Base-by-base conservation (phyloP, 2,329 filamentous ascomycete species). In the Ophiostoma populinum region DNA sequence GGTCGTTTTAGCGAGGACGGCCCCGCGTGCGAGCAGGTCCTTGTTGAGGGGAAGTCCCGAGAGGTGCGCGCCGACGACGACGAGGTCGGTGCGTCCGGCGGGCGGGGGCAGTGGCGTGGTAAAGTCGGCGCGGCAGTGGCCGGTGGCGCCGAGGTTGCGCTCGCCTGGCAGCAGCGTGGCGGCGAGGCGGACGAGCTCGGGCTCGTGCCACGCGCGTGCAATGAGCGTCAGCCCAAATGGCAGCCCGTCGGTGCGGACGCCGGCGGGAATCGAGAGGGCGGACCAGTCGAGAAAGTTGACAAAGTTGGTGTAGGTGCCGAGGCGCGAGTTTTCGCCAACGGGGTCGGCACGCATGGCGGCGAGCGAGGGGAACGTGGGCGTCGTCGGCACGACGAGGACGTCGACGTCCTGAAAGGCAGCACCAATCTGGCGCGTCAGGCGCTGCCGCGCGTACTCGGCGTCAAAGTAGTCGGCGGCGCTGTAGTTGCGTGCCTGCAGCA, bases 281-380 rank as follows among this genome's bases (percentile, higher is more conserved):
- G 61, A 63, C 44, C 71, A 57, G 47, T 75, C 69, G 13, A 75
- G 49, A 19, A 75, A 65, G 43, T 75, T 75, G 12, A 62, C 70
- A 45, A 66, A 72, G 45, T 73, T 70, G 0, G 68, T 71, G 38
- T 71, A 74, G 16, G 58, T 62, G 6, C 67, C 66, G 6, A 71
- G 46, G 4, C 57, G 49, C 4, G 63, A 63, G 43, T 75, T 75
- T 45, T 65, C 58, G 12, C 48, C 50, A 16, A 75, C 55, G 0
- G 69, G 69, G 27, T 70, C 62, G 3, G 50, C 50, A 2, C 56
- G 51, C 31, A 75, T 56, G 39, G 69, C 58, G 13, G 59, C 53
- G 3, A 71, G 56, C 0, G 61, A 69, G 25, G 58, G 59, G 41
- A 64, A 63, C 2, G 53, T 58, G 5, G 70, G 69, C 11, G 65